phyloP scores from a whole-genome alignment of 2,329 filamentous ascomycete species.

The Venturia nashicola region DNA sequence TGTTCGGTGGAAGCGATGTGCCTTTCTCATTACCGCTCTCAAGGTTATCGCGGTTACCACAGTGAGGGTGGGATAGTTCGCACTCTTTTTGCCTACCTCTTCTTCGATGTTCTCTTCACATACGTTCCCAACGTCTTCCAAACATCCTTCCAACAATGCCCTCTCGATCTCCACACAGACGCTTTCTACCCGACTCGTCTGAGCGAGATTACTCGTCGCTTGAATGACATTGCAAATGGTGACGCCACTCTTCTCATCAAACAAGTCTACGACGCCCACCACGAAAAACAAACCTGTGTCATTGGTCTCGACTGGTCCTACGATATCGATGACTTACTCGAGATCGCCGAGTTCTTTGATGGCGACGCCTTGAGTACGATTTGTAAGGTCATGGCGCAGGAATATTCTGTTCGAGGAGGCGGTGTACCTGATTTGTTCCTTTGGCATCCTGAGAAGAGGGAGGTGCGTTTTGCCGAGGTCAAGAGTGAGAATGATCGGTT shows the following conservation, averaged over 20 bases:
- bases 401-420: conserved; percentile 75
- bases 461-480: conserved; percentile 32
- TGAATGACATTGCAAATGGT: conserved; percentile 81
- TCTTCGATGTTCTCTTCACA: conserved; percentile 84
- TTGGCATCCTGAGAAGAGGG: conserved; percentile 47
- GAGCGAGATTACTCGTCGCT: conserved; percentile 76
- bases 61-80: conserved; percentile 81
- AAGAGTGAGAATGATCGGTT: conserved; percentile 68
- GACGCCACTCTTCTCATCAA: conserved; percentile 55
- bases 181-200: conserved; percentile 78
- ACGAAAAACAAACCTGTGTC: conserved; percentile 65
- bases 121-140: conserved; percentile 97
- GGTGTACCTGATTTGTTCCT: conserved; percentile 89
- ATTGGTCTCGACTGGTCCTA: conserved; percentile 89
- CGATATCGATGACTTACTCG: conserved; percentile 61
- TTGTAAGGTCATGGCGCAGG: conserved; percentile 90
- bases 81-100: conserved; percentile 74
- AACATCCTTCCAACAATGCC: conserved; percentile 87
- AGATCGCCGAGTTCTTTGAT: conserved; percentile 67
- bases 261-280: conserved; percentile 55
- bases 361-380: conserved; percentile 70
- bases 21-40: conserved; percentile 66
- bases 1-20: conserved; percentile 94
- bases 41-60: conserved; percentile 92
- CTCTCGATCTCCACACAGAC: conserved; percentile 84